Conservation (phyloP, 2,329 filamentous ascomycete genomes). For the Aspergillus cejpii region DNA sequence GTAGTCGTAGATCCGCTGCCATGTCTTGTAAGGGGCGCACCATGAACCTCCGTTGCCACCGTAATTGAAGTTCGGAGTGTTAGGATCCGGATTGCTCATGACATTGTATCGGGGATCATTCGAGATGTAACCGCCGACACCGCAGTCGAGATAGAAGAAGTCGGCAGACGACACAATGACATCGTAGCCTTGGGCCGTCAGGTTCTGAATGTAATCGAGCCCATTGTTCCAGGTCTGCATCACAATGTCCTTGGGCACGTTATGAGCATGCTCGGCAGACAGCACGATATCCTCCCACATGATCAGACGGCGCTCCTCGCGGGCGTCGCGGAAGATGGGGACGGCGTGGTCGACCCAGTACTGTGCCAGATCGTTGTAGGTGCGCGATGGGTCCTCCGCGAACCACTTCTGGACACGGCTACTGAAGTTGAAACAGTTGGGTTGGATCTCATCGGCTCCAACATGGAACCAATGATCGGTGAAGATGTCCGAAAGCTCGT, state of each 20-base stretch:
- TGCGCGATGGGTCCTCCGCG: slow-evolving; percentile 44
- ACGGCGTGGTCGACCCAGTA: slow-evolving; percentile 50
- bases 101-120: slow-evolving; percentile 54
- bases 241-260: slow-evolving; percentile 47
- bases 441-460: slow-evolving; percentile 51
- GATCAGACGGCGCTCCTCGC: slow-evolving; percentile 46
- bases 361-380: slow-evolving; percentile 49
- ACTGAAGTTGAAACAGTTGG: slow-evolving; percentile 54
- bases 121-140: slow-evolving; percentile 48
- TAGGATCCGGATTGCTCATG: slow-evolving; percentile 46
- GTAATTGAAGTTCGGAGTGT: slow-evolving; percentile 49
- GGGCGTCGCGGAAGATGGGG: slow-evolving; percentile 45
- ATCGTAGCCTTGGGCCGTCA: slow-evolving; percentile 47
- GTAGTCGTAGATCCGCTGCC: slow-evolving; percentile 55
- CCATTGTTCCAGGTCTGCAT: slow-evolving; percentile 53
- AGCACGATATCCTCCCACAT: slow-evolving; percentile 54
- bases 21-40: slow-evolving; percentile 55
- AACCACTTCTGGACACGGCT: slow-evolving; percentile 46
- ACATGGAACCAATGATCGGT: slow-evolving; percentile 51
- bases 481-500: slow-evolving; percentile 48
- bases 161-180: slow-evolving; percentile 52
- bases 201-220: slow-evolving; percentile 46
- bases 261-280: slow-evolving; percentile 40
- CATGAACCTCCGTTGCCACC: slow-evolving; percentile 50
- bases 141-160: slow-evolving; percentile 54